Percentiles rank a stretch among this genome's conserved stretches.
phyloP scores from a whole-genome alignment of 176 grass and related monocot species.

The Oryza nivara region DNA sequence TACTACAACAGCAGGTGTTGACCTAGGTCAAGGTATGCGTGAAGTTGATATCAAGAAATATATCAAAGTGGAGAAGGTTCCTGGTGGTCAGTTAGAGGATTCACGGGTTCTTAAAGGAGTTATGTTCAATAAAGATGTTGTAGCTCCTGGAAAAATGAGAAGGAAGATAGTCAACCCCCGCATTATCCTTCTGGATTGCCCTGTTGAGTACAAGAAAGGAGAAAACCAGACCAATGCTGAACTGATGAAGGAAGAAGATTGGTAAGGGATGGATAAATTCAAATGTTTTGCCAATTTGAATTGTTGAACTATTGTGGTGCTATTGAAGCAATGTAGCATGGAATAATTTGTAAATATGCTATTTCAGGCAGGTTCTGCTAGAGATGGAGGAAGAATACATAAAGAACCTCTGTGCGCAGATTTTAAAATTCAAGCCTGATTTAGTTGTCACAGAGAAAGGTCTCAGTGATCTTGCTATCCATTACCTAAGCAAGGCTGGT shows the following conservation, averaged over 20 bases:
- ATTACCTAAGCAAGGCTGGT: constrained; percentile 95
- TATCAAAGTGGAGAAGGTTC: constrained; percentile 99
- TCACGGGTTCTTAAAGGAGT: constrained; percentile 93
- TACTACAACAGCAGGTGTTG: constrained; percentile 85
- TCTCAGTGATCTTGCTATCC: constrained; percentile 88
- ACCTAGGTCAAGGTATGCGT: constrained; percentile 90
- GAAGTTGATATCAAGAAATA: constrained; percentile 99
- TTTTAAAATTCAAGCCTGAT: constrained; percentile 97
- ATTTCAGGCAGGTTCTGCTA: constrained; percentile 85
- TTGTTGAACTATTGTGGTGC: background rate
- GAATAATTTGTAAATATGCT: constrained; percentile 27
- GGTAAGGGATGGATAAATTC: constrained; percentile 52
- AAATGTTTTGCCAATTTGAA: background rate
- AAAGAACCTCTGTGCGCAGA: constrained; percentile 78
- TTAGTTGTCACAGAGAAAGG: constrained; percentile 96
- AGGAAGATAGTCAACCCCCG: constrained; percentile 98
- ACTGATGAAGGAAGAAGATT: constrained; percentile 96
- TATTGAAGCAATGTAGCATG: constrained; percentile 4
- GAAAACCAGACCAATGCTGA: constrained; percentile 99
- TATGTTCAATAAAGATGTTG: constrained; percentile 99
- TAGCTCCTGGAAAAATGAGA: constrained; percentile 95
- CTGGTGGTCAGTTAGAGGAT: constrained; percentile 93
- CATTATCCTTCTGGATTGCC: constrained; percentile 90
- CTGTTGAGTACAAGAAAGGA: constrained; percentile 98
- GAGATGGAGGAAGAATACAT: constrained; percentile 99